These are phyloP conservation scores for Diversispora epigaea DNA, from an alignment of 192 early-diverging fungal genomes.

Conservation along the genomic window DNA sequence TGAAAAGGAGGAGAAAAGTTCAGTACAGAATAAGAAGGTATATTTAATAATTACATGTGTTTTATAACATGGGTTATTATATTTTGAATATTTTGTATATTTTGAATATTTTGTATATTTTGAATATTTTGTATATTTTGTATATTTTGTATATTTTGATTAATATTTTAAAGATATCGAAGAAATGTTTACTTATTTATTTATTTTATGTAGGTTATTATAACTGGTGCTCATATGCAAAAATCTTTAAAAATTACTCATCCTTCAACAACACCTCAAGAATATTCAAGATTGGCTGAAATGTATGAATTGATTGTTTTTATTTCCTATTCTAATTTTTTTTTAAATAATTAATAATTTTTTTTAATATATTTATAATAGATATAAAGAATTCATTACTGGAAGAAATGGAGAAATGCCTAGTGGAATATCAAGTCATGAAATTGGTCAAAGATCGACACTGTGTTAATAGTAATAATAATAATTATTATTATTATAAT, in stretches of 20 bases:
- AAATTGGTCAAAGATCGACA: constrained; percentile 45
- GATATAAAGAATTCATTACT: constrained; percentile 58
- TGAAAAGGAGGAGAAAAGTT: neutral
- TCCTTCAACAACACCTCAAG: constrained; percentile 34
- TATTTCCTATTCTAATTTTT: neutral
- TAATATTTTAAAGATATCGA: no score
- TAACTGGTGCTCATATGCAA: constrained; percentile 25
- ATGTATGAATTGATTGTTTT: constrained; percentile 39
- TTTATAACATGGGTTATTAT: no score
- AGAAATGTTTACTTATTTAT: neutral
- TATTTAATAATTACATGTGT: no score
- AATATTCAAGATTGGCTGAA: constrained; percentile 27
- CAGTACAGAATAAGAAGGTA: neutral
- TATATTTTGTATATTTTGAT: no score
- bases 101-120: no score
- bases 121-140: no score
- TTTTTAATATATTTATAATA: constrained; percentile 4
- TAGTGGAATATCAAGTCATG: constrained; percentile 47
- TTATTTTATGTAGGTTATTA: constrained; percentile 31
- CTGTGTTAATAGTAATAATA: constrained; percentile 43
- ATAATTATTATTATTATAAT: no score
- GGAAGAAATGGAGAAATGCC: constrained; percentile 61
- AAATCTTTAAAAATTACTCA: constrained; percentile 23
- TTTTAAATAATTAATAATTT: neutral
- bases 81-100: no score